phyloP scores from a whole-genome alignment of 805 yeast genomes.

The Tetrapisispora pingtungensis region DNA sequence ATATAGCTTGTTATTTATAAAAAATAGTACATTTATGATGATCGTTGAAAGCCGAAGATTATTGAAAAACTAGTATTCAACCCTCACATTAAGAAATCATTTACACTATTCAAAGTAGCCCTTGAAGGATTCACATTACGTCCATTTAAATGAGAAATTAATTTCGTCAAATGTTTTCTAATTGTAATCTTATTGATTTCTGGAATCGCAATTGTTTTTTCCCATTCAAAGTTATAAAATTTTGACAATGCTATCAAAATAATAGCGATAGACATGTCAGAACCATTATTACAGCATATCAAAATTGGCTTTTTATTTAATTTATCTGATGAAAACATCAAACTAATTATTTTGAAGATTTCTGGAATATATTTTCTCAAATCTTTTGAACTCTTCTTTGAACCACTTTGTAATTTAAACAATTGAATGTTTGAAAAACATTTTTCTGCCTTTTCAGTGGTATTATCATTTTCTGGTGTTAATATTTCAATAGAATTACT shows the following conservation, averaged over 20 bases:
- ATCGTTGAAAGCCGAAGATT: no score
- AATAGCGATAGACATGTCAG: constrained; percentile 58
- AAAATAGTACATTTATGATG: no score
- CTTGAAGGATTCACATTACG: constrained; percentile 65
- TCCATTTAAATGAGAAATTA: constrained; percentile 33
- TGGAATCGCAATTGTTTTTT: constrained; percentile 6
- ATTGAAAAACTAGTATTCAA: background rate
- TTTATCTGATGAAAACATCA: background rate
- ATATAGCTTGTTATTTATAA: no score
- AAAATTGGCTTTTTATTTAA: constrained; percentile 23
- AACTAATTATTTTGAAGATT: constrained; percentile 28
- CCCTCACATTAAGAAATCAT: constrained; percentile 43
- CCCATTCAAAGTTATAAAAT: constrained; percentile 38
- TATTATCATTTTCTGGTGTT: background rate
- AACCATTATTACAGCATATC: constrained; percentile 53
- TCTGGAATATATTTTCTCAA: constrained; percentile 40
- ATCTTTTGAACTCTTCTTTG: constrained; percentile 59
- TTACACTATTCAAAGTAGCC: constrained; percentile 64
- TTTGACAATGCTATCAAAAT: constrained; percentile 42
- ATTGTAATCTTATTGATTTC: constrained; percentile 41
- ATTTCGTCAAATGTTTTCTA: constrained; percentile 42
- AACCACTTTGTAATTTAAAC: constrained; percentile 26
- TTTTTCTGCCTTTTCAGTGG: background rate
- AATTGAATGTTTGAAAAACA: constrained; percentile 1
- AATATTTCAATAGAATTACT: constrained; percentile 8